Conservation (phyloP, 495 filamentous ascomycete species). For the Neurospora tetrasperma region DNA sequence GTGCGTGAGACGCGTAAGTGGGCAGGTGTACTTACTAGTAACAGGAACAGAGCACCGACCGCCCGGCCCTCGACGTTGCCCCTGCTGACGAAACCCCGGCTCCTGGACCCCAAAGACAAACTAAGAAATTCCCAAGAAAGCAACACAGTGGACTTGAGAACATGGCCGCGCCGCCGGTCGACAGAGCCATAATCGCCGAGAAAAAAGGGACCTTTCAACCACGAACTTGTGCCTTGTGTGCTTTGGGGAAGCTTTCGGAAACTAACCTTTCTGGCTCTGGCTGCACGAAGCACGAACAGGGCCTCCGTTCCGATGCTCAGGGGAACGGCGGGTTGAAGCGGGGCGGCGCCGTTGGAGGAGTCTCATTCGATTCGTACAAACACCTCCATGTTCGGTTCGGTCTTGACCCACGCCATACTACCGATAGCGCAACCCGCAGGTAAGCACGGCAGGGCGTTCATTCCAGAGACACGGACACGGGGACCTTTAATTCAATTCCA, state of each 20-base stretch:
- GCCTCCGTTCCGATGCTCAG: neutral
- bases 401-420: neutral
- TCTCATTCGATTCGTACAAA: neutral
- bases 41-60: neutral
- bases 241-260: neutral
- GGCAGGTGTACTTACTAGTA: neutral
- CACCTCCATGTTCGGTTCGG: neutral
- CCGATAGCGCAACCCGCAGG: neutral
- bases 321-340: neutral
- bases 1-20: neutral
- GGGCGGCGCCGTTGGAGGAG: neutral
- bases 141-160: neutral
- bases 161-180: neutral
- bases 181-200: neutral
- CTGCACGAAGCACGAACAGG: neutral
- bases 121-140: neutral
- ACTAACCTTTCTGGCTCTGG: neutral
- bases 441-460: neutral
- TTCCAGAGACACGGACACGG: neutral
- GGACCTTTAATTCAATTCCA: neutral
- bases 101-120: neutral
- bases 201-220: neutral
- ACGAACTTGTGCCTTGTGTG: neutral
- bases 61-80: neutral
- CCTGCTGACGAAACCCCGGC: conserved; percentile 14